These are phyloP conservation scores for Fraxinus anomala DNA, from an alignment of 257 asterid genomes.

Conservation along the genomic window DNA sequence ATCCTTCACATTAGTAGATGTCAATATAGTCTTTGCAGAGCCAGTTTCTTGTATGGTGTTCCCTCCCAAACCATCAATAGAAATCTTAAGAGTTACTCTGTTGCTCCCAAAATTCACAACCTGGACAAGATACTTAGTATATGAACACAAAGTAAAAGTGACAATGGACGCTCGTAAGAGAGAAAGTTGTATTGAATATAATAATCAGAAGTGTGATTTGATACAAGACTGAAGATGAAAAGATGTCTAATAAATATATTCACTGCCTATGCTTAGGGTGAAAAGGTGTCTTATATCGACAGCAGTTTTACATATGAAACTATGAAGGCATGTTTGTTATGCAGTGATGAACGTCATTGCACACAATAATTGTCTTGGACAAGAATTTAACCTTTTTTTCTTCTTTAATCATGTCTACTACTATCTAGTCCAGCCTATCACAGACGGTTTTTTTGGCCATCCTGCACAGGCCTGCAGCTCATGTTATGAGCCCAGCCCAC, in stretches of 20 bases:
- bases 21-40: constrained; percentile 52
- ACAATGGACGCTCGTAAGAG: neutral
- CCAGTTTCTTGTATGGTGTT: constrained; percentile 47
- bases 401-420: neutral
- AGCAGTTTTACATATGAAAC: too few relatives aligned
- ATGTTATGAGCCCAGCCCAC: too few relatives aligned
- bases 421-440: neutral
- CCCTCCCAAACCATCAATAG: constrained; percentile 47
- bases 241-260: too few relatives aligned
- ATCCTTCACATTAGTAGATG: constrained; percentile 61
- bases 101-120: constrained; percentile 67
- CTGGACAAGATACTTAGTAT: constrained; percentile 35
- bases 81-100: constrained; percentile 44
- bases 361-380: too few relatives aligned
- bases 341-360: too few relatives aligned
- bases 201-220: too few relatives aligned
- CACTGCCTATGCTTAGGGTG: too few relatives aligned
- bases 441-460: too few relatives aligned
- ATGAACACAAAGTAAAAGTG: neutral
- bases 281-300: too few relatives aligned
- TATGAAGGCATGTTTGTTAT: too few relatives aligned
- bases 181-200: neutral
- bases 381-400: neutral
- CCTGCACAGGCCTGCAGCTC: too few relatives aligned
- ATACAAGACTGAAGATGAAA: too few relatives aligned